These are phyloP conservation scores for Anthostomella pinea DNA, from an alignment of 2,329 filamentous ascomycete genomes.

Conservation along the genomic window DNA sequence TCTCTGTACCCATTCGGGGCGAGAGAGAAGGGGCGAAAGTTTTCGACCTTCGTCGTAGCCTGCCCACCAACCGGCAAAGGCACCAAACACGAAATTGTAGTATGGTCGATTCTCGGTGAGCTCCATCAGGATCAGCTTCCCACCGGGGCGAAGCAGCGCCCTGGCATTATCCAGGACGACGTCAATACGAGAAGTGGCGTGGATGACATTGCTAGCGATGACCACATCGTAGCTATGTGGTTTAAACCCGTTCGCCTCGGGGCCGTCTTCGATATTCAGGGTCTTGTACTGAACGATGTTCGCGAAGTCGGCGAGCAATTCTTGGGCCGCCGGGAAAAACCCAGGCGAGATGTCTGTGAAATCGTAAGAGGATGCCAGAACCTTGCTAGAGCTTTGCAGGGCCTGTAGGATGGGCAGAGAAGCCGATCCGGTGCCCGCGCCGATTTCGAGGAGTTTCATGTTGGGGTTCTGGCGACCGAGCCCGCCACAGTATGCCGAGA, in stretches of 20 bases:
- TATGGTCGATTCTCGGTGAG: slow-evolving; percentile 5
- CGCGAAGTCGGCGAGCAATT: slow-evolving; percentile 3
- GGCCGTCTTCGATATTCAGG: slow-evolving; percentile 20
- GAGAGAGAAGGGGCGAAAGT: slow-evolving; percentile 7
- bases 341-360: slow-evolving; percentile 17
- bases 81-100: slow-evolving; percentile 14
- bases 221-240: slow-evolving; percentile 12
- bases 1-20: too few species aligned
- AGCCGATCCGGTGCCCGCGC: slow-evolving; percentile 12
- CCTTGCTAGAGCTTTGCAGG: slow-evolving; percentile 8
- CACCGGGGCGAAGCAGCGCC: slow-evolving; percentile 15
- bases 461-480: slow-evolving; percentile 12
- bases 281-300: slow-evolving; percentile 11
- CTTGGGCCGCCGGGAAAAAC: slow-evolving; percentile 3
- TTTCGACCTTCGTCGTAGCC: slow-evolving; percentile 4
- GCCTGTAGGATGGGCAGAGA: slow-evolving; percentile 1
- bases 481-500: slow-evolving; percentile 11
- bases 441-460: slow-evolving; percentile 17
- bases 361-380: slow-evolving; percentile 14
- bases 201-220: slow-evolving; percentile 15
- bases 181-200: slow-evolving; percentile 9
- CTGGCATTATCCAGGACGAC: slow-evolving; percentile 9
- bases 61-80: slow-evolving; percentile 19
- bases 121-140: slow-evolving; percentile 16
- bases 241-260: slow-evolving; percentile 9